phyloP scores from a whole-genome alignment of 2,329 filamentous ascomycete genomes.

The Lithohypha guttulata region DNA sequence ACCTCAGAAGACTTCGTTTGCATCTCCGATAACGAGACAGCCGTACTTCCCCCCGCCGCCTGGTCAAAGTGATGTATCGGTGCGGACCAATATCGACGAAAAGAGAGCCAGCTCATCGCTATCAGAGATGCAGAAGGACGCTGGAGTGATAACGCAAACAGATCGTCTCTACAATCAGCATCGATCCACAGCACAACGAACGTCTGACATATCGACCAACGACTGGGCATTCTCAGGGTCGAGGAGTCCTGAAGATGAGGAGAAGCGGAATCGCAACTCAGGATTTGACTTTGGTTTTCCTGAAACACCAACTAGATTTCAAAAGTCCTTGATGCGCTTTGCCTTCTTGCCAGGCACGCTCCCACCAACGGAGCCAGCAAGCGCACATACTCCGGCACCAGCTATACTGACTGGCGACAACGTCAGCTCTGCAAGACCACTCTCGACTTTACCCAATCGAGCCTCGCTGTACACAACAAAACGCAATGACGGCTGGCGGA shows the following conservation, averaged over 20 bases:
- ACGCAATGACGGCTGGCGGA: constrained; percentile 63
- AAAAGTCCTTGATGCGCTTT: constrained; percentile 82
- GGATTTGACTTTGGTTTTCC: constrained; percentile 69
- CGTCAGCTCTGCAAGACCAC: neutral
- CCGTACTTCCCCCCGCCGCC: constrained; percentile 9
- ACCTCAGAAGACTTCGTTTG: constrained; percentile 40
- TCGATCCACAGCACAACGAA: neutral
- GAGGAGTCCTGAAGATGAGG: neutral
- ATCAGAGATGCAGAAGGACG: constrained; percentile 7
- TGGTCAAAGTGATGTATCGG: constrained; percentile 4
- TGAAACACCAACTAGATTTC: constrained; percentile 72
- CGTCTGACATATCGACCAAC: constrained; percentile 1
- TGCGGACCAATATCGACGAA: neutral
- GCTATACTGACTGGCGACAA: neutral
- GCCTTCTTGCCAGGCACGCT: constrained; percentile 54
- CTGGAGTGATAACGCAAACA: constrained; percentile 4
- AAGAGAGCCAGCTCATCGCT: constrained; percentile 3
- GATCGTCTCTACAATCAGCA: constrained; percentile 4
- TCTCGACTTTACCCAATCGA: constrained; percentile 19
- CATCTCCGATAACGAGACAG: constrained; percentile 5
- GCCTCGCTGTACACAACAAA: constrained; percentile 12
- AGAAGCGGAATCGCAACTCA: constrained; percentile 10
- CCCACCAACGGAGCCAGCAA: neutral
- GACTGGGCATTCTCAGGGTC: neutral
- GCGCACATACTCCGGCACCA: neutral